Evolutionary conservation across 768 basidiomycete species (phyloP), one percentile per base, ranked within the genome.

Genomic region (Rhodotorula kratochvilovae): DNA sequence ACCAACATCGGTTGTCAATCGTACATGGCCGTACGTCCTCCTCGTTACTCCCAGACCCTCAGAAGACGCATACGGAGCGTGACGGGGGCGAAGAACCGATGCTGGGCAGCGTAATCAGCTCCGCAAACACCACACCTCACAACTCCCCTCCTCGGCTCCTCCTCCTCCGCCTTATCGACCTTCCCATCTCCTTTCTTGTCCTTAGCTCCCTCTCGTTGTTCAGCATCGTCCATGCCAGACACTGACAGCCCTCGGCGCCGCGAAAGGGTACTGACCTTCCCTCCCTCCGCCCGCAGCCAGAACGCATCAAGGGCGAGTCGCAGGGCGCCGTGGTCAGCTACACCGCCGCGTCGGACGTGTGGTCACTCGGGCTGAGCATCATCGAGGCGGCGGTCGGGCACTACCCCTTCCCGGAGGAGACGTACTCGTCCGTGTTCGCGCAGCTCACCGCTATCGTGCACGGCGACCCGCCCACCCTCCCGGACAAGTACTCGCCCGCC

Each of bases 1-100:
- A 99, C 96, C 12, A 98, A 98, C 77, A 97, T 99, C 50, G 96
- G 96, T 13, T 99, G 96, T 79, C 96, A 99, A 80, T 89, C 87
- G 71, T 99, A 99, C 81, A 98, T 99, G 93, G 95, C 95, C 59
- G 92, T 92, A 80, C 80, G 89, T 85, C 33, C 16, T 35, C 16
- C 15, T 45, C 23, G 29, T 59, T 74, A n/a, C n/a, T n/a, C n/a
- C 8, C 39, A 39, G 39, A 39, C 39, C 39, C 39, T 7, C 39
- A 39, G 8, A 39, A 39, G 13, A 39, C 39, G 15, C 15, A 4
- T 27, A 2, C 35, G 7, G 43, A 53, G 51, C 12, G 53, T 10
- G 29, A 6, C 16, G 12, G 23, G 7, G 51, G 10, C 25, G 21
- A 7, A n/a, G 11, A 8, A 12, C 10, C n/a, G 8, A 7, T 53